Base-by-base conservation (phyloP, 2,329 filamentous ascomycete genomes). In the Onygena corvina region DNA sequence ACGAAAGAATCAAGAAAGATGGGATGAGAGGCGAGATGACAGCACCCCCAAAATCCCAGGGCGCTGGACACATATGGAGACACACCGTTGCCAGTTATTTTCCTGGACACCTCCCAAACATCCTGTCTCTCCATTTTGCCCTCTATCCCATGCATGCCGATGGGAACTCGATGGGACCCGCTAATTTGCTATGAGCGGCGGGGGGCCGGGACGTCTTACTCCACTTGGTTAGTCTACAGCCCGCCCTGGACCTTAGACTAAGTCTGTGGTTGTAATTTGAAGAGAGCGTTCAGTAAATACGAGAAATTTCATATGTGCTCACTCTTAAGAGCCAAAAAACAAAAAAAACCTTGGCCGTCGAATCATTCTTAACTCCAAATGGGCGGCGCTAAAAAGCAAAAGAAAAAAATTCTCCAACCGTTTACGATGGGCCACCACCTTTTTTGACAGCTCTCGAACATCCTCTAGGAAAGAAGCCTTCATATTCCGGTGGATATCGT, bases 241-340 rank as follows among this genome's bases (percentile, higher is more conserved):
- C 38, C 38, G 38, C 38, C 38, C 38, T 42, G 38, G 38, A 42
- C 38, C 38, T 42, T 42, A 23, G n/a, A n/a, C n/a, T n/a, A n/a
- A n/a, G n/a, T n/a, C n/a, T 42, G 38, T 27, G 38, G 38, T 14
- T 42, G 21, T 42, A 29, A 42, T 42, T 42, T 42, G 38, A 42
- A 42, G 21, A n/a, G n/a, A n/a, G n/a, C n/a, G n/a, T 21, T 40
- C 38, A 42, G 27, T 42, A n/a, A 42, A 42, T 42, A 42, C 38
- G 38, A 42, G 38, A 42, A 42, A 27, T 42, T 25, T 42, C 27
- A 42, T 42, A 42, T 42, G 23, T 42, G 38, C 38, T 42, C 25
- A 42, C 14, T 11, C 35, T n/a, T 21, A 40, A 23, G 8, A 11
- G 4, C 4, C 4, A n/a, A 42, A 42, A 42, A 42, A 29, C 6